These are phyloP conservation scores for Termitomyces sp. DNA, from an alignment of 768 basidiomycete genomes.

Conservation along the genomic window DNA sequence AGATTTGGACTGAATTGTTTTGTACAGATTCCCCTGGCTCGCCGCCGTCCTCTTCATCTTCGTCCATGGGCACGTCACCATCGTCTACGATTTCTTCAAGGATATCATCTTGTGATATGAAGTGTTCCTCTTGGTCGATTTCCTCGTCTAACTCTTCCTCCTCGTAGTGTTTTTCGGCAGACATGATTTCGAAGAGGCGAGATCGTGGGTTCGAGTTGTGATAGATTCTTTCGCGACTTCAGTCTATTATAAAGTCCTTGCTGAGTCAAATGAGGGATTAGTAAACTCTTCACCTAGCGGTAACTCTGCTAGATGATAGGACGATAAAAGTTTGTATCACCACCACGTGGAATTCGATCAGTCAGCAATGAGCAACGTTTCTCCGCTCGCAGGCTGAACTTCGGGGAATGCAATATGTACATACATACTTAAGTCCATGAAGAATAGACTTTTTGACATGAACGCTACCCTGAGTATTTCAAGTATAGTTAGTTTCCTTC, in stretches of 20 bases:
- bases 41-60: conserved; percentile 53
- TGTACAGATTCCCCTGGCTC: conserved; percentile 43
- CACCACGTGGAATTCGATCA: conserved; percentile 2
- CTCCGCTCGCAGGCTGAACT: not conserved
- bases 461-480: no score
- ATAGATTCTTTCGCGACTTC: not conserved
- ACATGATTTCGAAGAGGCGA: conserved; percentile 19
- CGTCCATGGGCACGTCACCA: conserved; percentile 70
- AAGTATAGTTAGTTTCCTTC: no score
- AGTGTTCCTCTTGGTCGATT: conserved; percentile 49
- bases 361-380: not conserved
- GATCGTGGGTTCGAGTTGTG: not conserved
- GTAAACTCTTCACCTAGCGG: conserved; percentile 3
- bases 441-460: no score
- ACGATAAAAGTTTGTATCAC: conserved; percentile 14
- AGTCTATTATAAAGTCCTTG: conserved; percentile 1
- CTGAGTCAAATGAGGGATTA: conserved; percentile 20
- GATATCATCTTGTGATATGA: conserved; percentile 65
- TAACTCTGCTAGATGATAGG: conserved; percentile 5
- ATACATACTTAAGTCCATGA: no score
- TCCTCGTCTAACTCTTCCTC: conserved; percentile 28
- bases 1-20: conserved; percentile 69
- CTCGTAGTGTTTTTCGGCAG: conserved; percentile 25
- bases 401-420: not conserved
- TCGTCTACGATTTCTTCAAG: conserved; percentile 62